phyloP scores from a whole-genome alignment of 2,329 filamentous ascomycete genomes.

The Claviceps spartinae region DNA sequence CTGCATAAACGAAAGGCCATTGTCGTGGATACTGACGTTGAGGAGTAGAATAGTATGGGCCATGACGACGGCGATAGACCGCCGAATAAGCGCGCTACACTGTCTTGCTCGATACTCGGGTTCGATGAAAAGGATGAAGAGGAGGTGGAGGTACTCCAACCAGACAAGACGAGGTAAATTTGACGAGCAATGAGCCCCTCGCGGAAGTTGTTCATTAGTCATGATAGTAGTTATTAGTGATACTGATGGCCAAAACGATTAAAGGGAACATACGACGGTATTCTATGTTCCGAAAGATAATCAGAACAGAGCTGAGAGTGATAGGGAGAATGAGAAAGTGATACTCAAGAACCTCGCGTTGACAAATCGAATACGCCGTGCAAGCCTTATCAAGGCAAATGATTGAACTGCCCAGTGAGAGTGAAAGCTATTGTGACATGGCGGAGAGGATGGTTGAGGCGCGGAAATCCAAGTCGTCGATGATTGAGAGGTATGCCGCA shows the following conservation, averaged over 20 bases:
- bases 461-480: constrained; percentile 13
- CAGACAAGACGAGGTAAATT: background rate
- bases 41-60: constrained; percentile 13
- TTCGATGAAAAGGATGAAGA: constrained; percentile 2
- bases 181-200: background rate
- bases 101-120: background rate
- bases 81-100: background rate
- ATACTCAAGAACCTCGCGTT: constrained; percentile 9
- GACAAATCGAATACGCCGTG: constrained; percentile 11
- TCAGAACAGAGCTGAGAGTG: constrained; percentile 1
- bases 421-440: constrained; percentile 8
- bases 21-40: constrained; percentile 15
- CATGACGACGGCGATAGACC: constrained; percentile 9
- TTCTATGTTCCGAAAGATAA: constrained; percentile 1
- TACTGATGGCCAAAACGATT: background rate
- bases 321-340: constrained; percentile 8
- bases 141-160: background rate
- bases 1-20: constrained; percentile 15
- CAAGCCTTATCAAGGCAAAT: constrained; percentile 5
- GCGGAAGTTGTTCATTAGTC: background rate
- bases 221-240: constrained; percentile 2
- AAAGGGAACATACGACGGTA: constrained; percentile 1
- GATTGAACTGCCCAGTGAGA: constrained; percentile 9
- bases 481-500: background rate
- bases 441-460: constrained; percentile 9